A percentile compares a stretch with the other conserved stretches of the same genome.
These are phyloP conservation scores for Orobanche coerulescens DNA, from an alignment of 257 asterid species.

Conservation along the genomic window DNA sequence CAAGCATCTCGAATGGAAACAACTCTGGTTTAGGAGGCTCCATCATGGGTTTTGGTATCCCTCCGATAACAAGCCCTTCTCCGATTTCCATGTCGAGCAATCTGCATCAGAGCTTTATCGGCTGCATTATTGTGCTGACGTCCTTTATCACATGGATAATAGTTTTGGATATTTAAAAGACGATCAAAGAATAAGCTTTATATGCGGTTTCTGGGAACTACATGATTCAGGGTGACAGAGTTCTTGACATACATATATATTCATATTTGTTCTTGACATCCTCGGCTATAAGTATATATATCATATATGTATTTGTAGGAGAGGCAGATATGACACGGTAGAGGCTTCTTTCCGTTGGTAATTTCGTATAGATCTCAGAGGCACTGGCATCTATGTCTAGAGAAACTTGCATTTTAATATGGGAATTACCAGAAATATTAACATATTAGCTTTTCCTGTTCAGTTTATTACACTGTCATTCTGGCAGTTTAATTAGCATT, in stretches of 20 bases:
- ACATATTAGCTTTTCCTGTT: background rate
- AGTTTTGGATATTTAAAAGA: slow-evolving; percentile 20
- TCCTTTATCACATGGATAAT: slow-evolving; percentile 29
- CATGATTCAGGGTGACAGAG: too few relatives aligned
- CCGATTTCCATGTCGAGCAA: slow-evolving; percentile 36
- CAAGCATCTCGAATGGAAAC: slow-evolving; percentile 36
- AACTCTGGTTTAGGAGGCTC: slow-evolving; percentile 42
- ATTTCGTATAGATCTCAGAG: too few relatives aligned
- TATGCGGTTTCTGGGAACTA: slow-evolving; percentile 22
- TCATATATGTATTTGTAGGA: slow-evolving; percentile 4
- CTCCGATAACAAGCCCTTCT: slow-evolving; percentile 28
- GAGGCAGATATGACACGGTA: slow-evolving; percentile 14
- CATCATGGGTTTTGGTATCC: slow-evolving; percentile 33
- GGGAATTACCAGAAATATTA: background rate
- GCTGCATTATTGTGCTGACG: slow-evolving; percentile 33
- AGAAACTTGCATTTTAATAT: background rate
- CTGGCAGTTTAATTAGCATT: background rate
- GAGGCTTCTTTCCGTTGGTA: slow-evolving; percentile 16
- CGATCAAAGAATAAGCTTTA: slow-evolving; percentile 6
- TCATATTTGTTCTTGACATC: slow-evolving; percentile 11
- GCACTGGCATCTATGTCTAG: background rate
- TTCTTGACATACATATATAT: background rate
- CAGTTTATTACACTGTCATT: background rate
- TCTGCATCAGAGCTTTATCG: slow-evolving; percentile 39
- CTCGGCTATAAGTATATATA: background rate